A percentile compares a stretch with the other conserved stretches of the same genome.
Evolutionary conservation across 176 grass and related monocot species (phyloP).

Genomic region (Triticum urartu): DNA sequence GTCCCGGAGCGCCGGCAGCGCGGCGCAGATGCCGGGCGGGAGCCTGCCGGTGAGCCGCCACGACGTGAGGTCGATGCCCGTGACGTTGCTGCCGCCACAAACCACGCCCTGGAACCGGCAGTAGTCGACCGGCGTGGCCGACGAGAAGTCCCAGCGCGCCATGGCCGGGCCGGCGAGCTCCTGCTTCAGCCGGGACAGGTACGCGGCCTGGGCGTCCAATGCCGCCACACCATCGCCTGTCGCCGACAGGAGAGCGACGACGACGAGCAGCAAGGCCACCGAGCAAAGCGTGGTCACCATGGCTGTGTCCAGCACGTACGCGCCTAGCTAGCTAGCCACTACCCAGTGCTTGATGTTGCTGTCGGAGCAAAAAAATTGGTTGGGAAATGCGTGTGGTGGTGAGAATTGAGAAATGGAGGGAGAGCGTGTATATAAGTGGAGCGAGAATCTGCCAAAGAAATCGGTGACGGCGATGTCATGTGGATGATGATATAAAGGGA

Average conservation of each 20-base stretch:
- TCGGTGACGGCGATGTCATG: neutral
- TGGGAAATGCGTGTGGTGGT: neutral
- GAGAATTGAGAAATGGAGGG: neutral
- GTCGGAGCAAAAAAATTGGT: neutral
- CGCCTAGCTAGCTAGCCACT: neutral
- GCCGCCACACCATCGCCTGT: neutral
- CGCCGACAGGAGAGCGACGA: neutral
- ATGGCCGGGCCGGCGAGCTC: constrained; percentile 61
- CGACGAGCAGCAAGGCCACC: constrained; percentile 4
- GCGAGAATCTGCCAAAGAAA: constrained; percentile 31
- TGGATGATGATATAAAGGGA: constrained; percentile 33
- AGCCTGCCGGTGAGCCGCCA: constrained; percentile 65
- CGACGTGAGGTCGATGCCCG: constrained; percentile 63
- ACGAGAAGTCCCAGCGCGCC: constrained; percentile 66
- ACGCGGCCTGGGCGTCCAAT: constrained; percentile 50
- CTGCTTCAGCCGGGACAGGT: constrained; percentile 69
- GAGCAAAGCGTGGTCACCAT: constrained; percentile 30
- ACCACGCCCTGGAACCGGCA: constrained; percentile 56
- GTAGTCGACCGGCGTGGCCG: constrained; percentile 21
- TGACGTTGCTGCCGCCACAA: constrained; percentile 50
- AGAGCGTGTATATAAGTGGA: constrained; percentile 45
- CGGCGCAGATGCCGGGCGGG: constrained; percentile 48
- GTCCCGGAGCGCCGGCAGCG: constrained; percentile 56
- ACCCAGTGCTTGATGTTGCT: neutral
- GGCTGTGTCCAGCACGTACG: neutral